Percentiles rank a stretch among this genome's conserved stretches.
These are phyloP conservation scores for Sequoia sempervirens DNA, from an alignment of 75 land plant genomes.

Conservation along the genomic window DNA sequence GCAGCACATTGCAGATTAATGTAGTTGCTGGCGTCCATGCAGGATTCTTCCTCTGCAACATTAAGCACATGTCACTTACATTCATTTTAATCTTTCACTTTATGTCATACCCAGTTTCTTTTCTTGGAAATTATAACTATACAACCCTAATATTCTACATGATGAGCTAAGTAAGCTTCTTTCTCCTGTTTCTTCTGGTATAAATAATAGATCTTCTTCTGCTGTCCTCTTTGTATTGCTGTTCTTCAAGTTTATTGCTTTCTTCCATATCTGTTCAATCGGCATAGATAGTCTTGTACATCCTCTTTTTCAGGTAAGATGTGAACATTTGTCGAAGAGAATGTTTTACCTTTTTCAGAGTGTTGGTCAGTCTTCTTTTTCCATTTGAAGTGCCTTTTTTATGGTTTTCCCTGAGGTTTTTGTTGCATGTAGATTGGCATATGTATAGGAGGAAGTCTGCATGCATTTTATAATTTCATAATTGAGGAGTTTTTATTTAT, in stretches of 20 bases:
- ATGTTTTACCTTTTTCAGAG: neutral
- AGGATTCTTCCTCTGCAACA: slow-evolving; percentile 1
- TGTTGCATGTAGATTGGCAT: neutral
- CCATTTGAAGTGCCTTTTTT: neutral
- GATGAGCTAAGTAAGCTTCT: neutral
- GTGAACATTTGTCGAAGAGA: neutral
- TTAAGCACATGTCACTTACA: slow-evolving; percentile 1
- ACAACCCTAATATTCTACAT: neutral
- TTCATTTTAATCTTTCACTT: slow-evolving; percentile 1
- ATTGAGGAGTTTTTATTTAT: too few species aligned
- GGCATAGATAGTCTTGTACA: neutral
- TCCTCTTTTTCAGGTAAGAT: neutral
- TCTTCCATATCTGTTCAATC: neutral
- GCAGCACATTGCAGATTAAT: slow-evolving; percentile 5
- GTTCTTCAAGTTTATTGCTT: neutral
- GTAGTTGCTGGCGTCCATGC: slow-evolving; percentile 2
- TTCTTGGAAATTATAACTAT: neutral
- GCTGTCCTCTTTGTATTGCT: neutral
- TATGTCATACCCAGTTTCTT: neutral
- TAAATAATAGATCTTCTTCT: neutral
- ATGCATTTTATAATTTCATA: neutral
- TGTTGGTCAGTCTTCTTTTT: neutral
- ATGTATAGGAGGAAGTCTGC: neutral
- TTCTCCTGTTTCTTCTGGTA: neutral
- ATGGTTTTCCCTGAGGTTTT: neutral